Evolutionary conservation across 371 early-diverging fungal species (phyloP), one percentile per base, ranked within the genome.

Genomic region (Rhizopus stolonifer): DNA sequence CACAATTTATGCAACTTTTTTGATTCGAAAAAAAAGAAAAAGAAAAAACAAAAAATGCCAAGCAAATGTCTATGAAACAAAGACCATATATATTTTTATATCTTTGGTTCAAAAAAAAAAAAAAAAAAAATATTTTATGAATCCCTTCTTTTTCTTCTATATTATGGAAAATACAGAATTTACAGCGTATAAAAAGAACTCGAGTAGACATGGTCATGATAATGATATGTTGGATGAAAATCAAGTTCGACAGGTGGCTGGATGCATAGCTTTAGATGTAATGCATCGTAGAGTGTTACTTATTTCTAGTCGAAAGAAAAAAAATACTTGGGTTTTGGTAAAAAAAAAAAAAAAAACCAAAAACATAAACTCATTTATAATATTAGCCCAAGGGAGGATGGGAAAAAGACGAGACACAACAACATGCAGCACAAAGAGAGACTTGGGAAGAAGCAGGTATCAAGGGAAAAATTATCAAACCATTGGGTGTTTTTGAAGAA

Each of bases 361-460:
- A 18, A 11, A 23, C 18, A 21, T n/a, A n/a, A n/a, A 22, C 9
- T 9, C 8, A 0, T 40, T 32, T 11, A 29, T 29, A 8, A 21
- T 15, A 11, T 26, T 17, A 23, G 54, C 82, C 82, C 22, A 81
- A 81, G 60, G 82, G 82, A 13, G 82, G 82, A 11, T 81, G 82
- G 82, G 82, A 81, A 46, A 71, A 66, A 44, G 80, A 79, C 42
- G 82, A 81, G 53, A 69, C 82, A 10, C 66, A 74, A 54, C 65
- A 76, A 51, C 72, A 77, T 34, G 82, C 82, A 18, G 82, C 82
- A 10, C 61, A 58, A 11, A 62, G 82, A 44, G 82, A 81, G 52
- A 81, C 82, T 6, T 81, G 77, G 70, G 82, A 81, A 65, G 82
- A 81, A 62, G 81, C 79, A 8, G 81, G 81, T n/a, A 70, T 65